Base-by-base conservation (phyloP, 176 grass and related monocot species). In the Pharus latifolius region DNA sequence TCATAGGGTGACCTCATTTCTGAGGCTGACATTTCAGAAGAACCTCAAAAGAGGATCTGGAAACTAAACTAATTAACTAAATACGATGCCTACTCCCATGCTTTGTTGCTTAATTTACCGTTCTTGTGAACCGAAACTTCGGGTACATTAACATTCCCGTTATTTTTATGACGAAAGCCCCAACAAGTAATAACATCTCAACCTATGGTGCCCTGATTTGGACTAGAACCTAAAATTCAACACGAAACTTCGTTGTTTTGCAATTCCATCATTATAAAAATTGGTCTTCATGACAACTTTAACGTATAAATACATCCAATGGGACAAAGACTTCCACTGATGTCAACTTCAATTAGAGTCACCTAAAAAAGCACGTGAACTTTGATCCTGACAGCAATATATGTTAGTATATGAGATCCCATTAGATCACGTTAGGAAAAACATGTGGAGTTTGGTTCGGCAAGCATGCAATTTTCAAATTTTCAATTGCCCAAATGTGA, bases 261-360 rank as follows among this genome's bases (percentile, higher is more conserved):
- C 17, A 17, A 1, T 1, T 29, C 57, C 25, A 31, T 37, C 22
- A 54, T 16, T 66, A 58, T 15, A 43, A 10, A 66, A n/a, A 33
- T 10, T 50, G 26, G 45, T 67, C 20, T 28, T 7, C 12, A 31
- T 46, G 52, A 67, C 74, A 41, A 29, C 37, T 60, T 27, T 17
- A 22, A n/a, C 20, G 23, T 37, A 28, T 8, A 35, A 61, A 62
- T 65, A 17, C 47, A 64, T 76, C 82, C 28, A 27, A 49, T 9
- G 0, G 61, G 45, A 79, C 69, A 25, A 61, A n/a, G 69, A 56
- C 55, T 22, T 14, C 53, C 76, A 80, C 69, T 24, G 28, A 19
- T 69, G 77, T 80, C 77, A 34, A 22, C 42, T 50, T 85, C 76
- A 75, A 47, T 40, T 50, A 42, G 29, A 74, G 74, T 55, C 38